phyloP scores from a whole-genome alignment of 2,329 filamentous ascomycete genomes.

The Penicillium glabrum region DNA sequence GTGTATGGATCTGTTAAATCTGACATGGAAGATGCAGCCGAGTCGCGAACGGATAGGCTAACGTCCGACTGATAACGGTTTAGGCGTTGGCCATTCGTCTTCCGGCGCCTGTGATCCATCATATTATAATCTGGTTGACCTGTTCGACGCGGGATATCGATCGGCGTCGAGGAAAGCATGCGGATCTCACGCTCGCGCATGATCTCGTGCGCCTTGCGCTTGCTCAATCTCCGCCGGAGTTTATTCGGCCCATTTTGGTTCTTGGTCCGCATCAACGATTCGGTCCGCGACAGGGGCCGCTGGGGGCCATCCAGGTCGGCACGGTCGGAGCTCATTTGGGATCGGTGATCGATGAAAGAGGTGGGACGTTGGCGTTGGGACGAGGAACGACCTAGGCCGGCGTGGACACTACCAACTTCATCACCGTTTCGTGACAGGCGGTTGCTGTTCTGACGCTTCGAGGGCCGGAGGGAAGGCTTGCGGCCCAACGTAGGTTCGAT shows the following conservation, averaged over 20 bases:
- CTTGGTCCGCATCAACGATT: constrained; percentile 58
- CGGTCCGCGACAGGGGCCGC: constrained; percentile 45
- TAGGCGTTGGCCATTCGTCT: constrained; percentile 55
- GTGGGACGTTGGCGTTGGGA: constrained; percentile 14
- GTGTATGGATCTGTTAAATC: constrained; percentile 71
- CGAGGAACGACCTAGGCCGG: constrained; percentile 11
- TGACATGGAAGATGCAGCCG: constrained; percentile 74
- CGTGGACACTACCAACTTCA: constrained; percentile 17
- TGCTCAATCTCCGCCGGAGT: constrained; percentile 71
- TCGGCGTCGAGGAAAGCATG: constrained; percentile 70
- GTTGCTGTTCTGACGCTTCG: constrained; percentile 36
- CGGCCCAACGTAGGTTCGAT: constrained; percentile 28
- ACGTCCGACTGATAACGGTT: constrained; percentile 68
- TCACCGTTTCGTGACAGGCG: constrained; percentile 26
- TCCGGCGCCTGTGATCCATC: constrained; percentile 58
- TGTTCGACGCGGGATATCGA: constrained; percentile 62
- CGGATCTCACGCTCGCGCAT: constrained; percentile 84
- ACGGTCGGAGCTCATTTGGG: constrained; percentile 22
- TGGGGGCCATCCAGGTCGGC: constrained; percentile 22
- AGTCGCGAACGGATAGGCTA: constrained; percentile 72
- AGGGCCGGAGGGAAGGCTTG: constrained; percentile 35
- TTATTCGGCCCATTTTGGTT: constrained; percentile 57
- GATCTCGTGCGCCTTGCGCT: constrained; percentile 71
- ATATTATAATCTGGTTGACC: constrained; percentile 35
- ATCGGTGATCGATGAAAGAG: constrained; percentile 21